Conservation (phyloP, 352 stramenopile genomes). For the Globisporangium acanthophoron region DNA sequence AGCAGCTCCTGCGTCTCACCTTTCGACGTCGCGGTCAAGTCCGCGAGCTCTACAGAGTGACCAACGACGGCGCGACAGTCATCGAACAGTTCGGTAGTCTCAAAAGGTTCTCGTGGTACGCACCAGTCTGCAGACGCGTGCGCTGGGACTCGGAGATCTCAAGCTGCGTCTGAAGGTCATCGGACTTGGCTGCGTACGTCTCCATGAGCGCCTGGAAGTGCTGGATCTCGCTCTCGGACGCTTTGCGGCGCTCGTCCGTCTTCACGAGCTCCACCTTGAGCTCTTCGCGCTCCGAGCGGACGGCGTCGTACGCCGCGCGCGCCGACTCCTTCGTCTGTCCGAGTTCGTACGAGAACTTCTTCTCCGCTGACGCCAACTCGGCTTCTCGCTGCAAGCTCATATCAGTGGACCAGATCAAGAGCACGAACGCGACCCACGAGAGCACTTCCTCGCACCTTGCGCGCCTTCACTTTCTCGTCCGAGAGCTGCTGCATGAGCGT, state of each 20-base stretch:
- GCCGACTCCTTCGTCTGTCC: constrained; percentile 62
- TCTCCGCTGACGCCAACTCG: constrained; percentile 41
- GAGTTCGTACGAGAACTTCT: constrained; percentile 67
- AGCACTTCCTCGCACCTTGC: constrained; percentile 29
- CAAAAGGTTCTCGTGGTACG: not conserved
- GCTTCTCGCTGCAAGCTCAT: constrained; percentile 27
- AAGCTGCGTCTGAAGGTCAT: constrained; percentile 46
- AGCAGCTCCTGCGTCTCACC: constrained; percentile 25
- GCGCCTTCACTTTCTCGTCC: constrained; percentile 38
- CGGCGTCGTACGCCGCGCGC: constrained; percentile 52
- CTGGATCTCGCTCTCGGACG: constrained; percentile 36
- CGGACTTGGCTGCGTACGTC: constrained; percentile 46
- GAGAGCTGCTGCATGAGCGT: constrained; percentile 53
- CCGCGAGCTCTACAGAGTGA: constrained; percentile 29
- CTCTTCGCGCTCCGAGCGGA: constrained; percentile 53
- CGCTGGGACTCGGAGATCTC: constrained; percentile 39
- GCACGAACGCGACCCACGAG: not conserved
- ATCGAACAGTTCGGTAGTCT: not conserved
- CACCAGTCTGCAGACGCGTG: constrained; percentile 29
- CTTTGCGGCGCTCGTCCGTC: constrained; percentile 36
- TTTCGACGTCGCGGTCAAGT: constrained; percentile 25
- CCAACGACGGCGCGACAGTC: not conserved
- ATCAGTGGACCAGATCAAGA: not conserved
- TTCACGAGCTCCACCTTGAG: constrained; percentile 53
- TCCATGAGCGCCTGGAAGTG: constrained; percentile 44